phyloP scores from a whole-genome alignment of 2,329 filamentous ascomycete genomes.

The Fusarium sp. region DNA sequence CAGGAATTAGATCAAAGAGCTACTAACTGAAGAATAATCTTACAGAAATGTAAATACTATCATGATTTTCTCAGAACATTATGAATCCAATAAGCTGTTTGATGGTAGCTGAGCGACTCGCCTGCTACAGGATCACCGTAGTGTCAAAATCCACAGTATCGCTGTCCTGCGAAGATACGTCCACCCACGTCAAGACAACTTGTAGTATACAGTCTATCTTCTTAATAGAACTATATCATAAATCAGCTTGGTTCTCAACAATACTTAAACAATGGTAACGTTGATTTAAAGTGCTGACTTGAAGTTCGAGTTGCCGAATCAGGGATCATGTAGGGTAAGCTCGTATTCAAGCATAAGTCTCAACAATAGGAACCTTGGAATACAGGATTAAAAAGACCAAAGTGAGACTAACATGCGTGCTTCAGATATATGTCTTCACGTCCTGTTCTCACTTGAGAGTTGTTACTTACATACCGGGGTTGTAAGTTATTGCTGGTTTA shows the following conservation, averaged over 20 bases:
- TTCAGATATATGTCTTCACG: too few relatives aligned
- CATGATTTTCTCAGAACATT: neutral
- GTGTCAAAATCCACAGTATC: too few relatives aligned
- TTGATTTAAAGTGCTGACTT: neutral
- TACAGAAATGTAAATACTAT: neutral
- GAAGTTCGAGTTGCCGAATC: neutral
- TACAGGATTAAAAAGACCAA: accelerated
- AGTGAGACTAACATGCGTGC: too few relatives aligned
- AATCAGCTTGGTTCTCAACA: accelerated
- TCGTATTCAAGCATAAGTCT: accelerated
- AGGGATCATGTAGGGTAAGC: neutral
- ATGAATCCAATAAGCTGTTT: neutral
- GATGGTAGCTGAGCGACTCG: accelerated
- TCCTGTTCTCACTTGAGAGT: accelerated
- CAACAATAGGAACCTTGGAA: accelerated
- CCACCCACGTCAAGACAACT: neutral
- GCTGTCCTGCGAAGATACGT: accelerated
- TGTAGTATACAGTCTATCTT: accelerated
- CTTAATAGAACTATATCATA: accelerated
- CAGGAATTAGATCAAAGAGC: neutral
- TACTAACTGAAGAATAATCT: accelerated
- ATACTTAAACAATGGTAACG: neutral
- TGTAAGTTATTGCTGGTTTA: neutral
- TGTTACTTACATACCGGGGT: accelerated
- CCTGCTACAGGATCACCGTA: accelerated